These are phyloP conservation scores for Hamigera avellanea DNA, from an alignment of 495 filamentous ascomycete species.

Conservation along the genomic window DNA sequence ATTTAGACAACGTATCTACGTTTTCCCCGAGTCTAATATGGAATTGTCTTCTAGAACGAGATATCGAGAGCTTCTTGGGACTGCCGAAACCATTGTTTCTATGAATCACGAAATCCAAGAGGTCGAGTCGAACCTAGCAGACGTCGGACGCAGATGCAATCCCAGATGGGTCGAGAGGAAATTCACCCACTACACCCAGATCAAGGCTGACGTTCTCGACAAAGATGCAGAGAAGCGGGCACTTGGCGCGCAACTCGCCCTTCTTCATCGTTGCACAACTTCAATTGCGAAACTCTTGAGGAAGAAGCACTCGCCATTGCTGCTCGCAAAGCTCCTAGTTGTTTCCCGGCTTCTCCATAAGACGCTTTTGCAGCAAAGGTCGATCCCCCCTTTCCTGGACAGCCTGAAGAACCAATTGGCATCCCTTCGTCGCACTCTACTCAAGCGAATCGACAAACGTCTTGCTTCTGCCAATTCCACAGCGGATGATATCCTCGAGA, in stretches of 20 bases:
- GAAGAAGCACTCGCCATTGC: conserved; percentile 44
- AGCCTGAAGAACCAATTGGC: conserved; percentile 50
- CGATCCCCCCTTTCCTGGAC: conserved; percentile 44
- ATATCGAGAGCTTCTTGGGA: conserved; percentile 86
- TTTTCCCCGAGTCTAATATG: conserved; percentile 6
- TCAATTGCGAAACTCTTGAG: conserved; percentile 46
- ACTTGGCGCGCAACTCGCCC: conserved; percentile 48
- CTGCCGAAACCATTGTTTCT: conserved; percentile 79
- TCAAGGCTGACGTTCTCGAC: conserved; percentile 36
- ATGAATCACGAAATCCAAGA: conserved; percentile 72
- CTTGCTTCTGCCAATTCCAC: conserved; percentile 42
- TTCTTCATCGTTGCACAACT: conserved; percentile 48
- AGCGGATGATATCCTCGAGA: conserved; percentile 48
- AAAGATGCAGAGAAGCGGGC: conserved; percentile 39
- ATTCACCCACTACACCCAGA: conserved; percentile 46
- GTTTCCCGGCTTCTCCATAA: conserved; percentile 61
- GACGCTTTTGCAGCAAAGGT: conserved; percentile 42
- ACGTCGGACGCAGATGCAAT: conserved; percentile 70
- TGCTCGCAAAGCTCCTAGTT: conserved; percentile 73
- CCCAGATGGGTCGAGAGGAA: conserved; percentile 58
- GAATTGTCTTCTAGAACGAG: conserved; percentile 42
- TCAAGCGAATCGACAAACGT: conserved; percentile 54
- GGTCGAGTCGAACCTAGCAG: conserved; percentile 57
- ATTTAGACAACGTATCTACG: neutral
- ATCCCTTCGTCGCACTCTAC: conserved; percentile 46